These are phyloP conservation scores for Kentomonas sorsogonicus DNA, from an alignment of 208 protist genomes.

Conservation along the genomic window DNA sequence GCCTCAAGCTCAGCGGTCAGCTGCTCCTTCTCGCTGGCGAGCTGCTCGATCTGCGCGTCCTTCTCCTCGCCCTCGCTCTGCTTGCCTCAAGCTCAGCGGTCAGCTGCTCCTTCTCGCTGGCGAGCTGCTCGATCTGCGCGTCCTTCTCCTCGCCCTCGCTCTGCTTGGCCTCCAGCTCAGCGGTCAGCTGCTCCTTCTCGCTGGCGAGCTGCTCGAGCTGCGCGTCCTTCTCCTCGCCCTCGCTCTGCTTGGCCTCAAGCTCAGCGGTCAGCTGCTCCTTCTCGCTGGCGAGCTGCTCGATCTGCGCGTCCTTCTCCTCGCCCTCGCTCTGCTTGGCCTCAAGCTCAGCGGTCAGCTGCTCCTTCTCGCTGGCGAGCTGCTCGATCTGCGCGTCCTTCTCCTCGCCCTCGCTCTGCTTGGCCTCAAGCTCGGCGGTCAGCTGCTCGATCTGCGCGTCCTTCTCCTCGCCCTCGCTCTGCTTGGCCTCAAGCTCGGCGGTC, in stretches of 20 bases:
- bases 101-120: neutral
- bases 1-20: neutral
- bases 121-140: neutral
- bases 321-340: slow-evolving; percentile 11
- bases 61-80: neutral
- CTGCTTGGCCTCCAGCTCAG: slow-evolving; percentile 9
- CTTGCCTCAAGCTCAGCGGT: neutral
- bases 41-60: neutral
- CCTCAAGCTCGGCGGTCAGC: slow-evolving; percentile 8
- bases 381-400: slow-evolving; percentile 5
- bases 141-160: neutral
- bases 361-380: neutral
- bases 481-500: slow-evolving; percentile 6
- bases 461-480: slow-evolving; percentile 8
- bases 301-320: slow-evolving; percentile 7
- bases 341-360: neutral
- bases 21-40: neutral
- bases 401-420: slow-evolving; percentile 7
- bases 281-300: slow-evolving; percentile 2
- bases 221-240: slow-evolving; percentile 11
- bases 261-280: neutral
- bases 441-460: neutral
- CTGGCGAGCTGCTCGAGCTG: neutral
- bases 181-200: slow-evolving; percentile 4
- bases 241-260: neutral